Percentiles rank a stretch among this genome's conserved stretches.
These are phyloP conservation scores for Rhytidhysteron rufulum DNA, from an alignment of 2,329 filamentous ascomycete species.

Conservation along the genomic window DNA sequence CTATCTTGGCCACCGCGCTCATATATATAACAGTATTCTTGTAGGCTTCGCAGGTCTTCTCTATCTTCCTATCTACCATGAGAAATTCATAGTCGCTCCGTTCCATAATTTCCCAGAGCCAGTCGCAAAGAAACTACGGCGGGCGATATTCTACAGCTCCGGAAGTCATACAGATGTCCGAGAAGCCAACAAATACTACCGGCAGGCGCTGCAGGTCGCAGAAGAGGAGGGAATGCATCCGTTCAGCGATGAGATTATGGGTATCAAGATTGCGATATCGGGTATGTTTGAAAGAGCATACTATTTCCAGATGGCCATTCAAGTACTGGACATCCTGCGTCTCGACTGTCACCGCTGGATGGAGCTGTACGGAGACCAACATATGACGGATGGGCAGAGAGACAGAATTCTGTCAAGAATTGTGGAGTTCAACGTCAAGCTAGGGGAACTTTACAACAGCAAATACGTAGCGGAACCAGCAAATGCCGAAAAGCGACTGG, in stretches of 20 bases:
- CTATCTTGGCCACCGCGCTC: conserved; percentile 7
- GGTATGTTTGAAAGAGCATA: conserved; percentile 74
- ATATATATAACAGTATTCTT: conserved; percentile 27
- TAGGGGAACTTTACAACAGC: conserved; percentile 77
- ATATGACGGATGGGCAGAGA: conserved; percentile 45
- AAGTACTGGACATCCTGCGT: conserved; percentile 74
- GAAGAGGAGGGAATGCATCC: conserved; percentile 75
- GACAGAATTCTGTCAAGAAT: conserved; percentile 69
- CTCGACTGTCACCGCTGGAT: conserved; percentile 59
- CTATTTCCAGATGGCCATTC: conserved; percentile 65
- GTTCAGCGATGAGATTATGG: conserved; percentile 86
- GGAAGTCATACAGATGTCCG: conserved; percentile 65
- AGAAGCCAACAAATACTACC: conserved; percentile 78
- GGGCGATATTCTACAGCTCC: conserved; percentile 78
- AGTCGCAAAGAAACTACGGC: conserved; percentile 73
- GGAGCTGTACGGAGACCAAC: conserved; percentile 40
- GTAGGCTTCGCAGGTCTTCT: conserved; percentile 34
- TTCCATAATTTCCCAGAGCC: conserved; percentile 62
- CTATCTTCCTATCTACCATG: conserved; percentile 47
- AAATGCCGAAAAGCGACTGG: conserved; percentile 68
- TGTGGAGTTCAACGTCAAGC: conserved; percentile 74
- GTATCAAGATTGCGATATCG: conserved; percentile 79
- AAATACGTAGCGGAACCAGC: conserved; percentile 71
- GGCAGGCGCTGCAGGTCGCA: conserved; percentile 70
- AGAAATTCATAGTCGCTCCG: conserved; percentile 43